Conservation (phyloP, 169 alveolate genomes). For the Babesia ovata region DNA sequence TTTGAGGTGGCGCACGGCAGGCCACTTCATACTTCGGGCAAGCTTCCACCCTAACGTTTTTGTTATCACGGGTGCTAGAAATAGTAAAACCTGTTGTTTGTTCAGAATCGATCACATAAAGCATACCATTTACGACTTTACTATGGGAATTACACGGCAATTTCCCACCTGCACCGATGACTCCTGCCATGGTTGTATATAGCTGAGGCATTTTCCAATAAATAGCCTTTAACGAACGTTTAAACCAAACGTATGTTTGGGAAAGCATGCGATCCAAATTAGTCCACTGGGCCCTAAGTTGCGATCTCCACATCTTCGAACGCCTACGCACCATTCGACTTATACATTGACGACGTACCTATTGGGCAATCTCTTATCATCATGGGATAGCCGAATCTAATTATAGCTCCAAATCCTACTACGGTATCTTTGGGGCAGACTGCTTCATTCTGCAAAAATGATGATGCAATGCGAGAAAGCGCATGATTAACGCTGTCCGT, state of each 20-base stretch:
- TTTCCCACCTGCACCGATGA: not conserved
- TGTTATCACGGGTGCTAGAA: not conserved
- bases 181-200: not conserved
- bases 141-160: conserved; percentile 1
- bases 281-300: conserved; percentile 41
- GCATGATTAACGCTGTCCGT: not conserved
- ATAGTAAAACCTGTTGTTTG: conserved; percentile 18
- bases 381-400: conserved; percentile 12
- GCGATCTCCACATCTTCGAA: conserved; percentile 8
- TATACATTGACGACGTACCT: conserved; percentile 6
- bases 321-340: conserved; percentile 17
- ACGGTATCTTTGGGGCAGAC: conserved; percentile 38
- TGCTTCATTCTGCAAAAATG: conserved; percentile 11
- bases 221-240: conserved; percentile 13
- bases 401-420: conserved; percentile 37
- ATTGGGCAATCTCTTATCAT: conserved; percentile 17
- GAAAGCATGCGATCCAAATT: conserved; percentile 54
- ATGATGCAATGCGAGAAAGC: not conserved
- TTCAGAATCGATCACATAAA: not conserved
- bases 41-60: conserved; percentile 5
- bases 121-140: conserved; percentile 25
- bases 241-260: conserved; percentile 30
- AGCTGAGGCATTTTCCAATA: not conserved
- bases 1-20: conserved; percentile 16
- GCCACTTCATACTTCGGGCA: conserved; percentile 10